Conservation (phyloP, 192 early-diverging fungal species). For the Chytriomyces sp. region DNA sequence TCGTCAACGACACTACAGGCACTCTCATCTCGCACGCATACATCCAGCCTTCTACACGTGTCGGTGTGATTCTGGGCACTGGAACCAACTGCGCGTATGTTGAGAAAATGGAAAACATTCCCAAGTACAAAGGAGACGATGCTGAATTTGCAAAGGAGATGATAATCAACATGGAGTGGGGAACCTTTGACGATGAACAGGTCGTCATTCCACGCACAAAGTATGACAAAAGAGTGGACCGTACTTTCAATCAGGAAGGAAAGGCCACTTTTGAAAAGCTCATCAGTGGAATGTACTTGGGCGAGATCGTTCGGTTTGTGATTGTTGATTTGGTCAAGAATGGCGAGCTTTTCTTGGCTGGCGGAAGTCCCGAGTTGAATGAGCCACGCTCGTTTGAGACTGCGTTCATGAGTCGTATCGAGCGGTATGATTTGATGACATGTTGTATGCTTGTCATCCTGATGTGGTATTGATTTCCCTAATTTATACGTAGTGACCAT, state of each 20-base stretch:
- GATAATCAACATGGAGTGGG: conserved; percentile 96
- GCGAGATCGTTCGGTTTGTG: conserved; percentile 84
- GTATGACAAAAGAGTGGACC: conserved; percentile 85
- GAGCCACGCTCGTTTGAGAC: conserved; percentile 75
- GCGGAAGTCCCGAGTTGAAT: conserved; percentile 68
- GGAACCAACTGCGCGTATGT: conserved; percentile 95
- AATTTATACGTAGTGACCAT: conserved; percentile 54
- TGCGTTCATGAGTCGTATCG: conserved; percentile 60
- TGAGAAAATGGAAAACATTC: conserved; percentile 74
- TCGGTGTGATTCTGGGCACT: conserved; percentile 90
- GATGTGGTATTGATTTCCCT: background rate
- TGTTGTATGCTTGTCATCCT: background rate
- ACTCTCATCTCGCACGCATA: conserved; percentile 91
- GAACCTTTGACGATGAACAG: conserved; percentile 76
- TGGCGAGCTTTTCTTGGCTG: conserved; percentile 74
- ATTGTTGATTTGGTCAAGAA: conserved; percentile 81
- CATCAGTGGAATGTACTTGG: conserved; percentile 92
- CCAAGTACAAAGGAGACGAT: conserved; percentile 72
- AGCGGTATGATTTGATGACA: conserved; percentile 39
- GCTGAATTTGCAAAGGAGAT: conserved; percentile 64
- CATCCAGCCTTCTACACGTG: conserved; percentile 75
- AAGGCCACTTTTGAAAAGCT: conserved; percentile 95
- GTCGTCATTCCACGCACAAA: conserved; percentile 80
- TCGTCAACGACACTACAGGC: conserved; percentile 96
- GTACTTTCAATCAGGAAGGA: conserved; percentile 74